Base-by-base conservation (phyloP, 768 basidiomycete species). In the Termitomyces sp. region DNA sequence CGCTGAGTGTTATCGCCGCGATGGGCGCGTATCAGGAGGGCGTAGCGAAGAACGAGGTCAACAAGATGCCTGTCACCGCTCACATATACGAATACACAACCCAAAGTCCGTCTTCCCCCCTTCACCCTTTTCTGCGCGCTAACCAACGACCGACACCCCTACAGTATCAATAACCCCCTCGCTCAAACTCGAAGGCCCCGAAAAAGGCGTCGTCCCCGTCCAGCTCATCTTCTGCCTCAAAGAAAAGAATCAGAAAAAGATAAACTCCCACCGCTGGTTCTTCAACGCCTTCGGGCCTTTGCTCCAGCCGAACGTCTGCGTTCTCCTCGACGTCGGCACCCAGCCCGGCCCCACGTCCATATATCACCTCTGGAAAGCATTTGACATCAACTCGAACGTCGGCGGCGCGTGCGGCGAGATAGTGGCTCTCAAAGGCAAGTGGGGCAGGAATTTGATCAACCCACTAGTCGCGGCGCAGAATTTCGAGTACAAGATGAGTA, bases 381-480 rank as follows among this genome's bases (percentile, higher is more conserved):
- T 97, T 62, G 91, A 94, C 64, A 88, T 92, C 69, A 92, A 92
- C 67, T 89, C 88, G 19, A 91, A 91, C 64, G 91, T 94, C 15
- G 91, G 89, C 1, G 91, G 94, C 15, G 94, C 94, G 17, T 97
- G 94, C 65, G 94, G 94, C n/a, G 94, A 96, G 75, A 95, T 96
- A 56, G 91, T 95, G 11, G 90, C 91, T 12, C 76, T 93, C 56
- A 96, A 95, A 71, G 94, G 94, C 35, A 87, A 84, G 72, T 93
- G 81, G 59, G 86, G 90, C 30, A 71, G 75, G 62, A 85, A 91
- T 66, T 74, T 97, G 38, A 61, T 95, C 55, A 96, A 96, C 64
- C 93, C 94, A 0, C 75, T 91, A 11, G 88, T 94, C 7, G 92
- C 92, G 5, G 90, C 92, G 11, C 93, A 95, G 74, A 94, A 95